phyloP scores from a whole-genome alignment of 306 rosid species.

The Castanea crenata region DNA sequence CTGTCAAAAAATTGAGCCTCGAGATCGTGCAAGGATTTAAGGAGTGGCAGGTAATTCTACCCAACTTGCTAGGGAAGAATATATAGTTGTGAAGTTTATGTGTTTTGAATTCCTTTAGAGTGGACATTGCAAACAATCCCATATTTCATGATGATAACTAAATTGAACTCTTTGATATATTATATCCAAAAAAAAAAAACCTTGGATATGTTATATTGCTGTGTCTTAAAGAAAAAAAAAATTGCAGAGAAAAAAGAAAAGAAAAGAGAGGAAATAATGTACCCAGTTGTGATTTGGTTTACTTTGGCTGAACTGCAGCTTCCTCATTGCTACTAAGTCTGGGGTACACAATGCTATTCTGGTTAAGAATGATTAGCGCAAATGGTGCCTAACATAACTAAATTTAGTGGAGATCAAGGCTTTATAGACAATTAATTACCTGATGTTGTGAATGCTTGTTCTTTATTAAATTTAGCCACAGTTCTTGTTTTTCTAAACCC shows the following conservation, averaged over 20 bases:
- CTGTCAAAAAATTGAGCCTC: conserved; percentile 77
- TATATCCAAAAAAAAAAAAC: background rate
- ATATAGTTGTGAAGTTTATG: background rate
- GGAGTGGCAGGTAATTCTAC: conserved; percentile 78
- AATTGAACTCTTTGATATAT: no score
- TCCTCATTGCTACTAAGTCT: background rate
- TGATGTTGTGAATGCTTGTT: no score
- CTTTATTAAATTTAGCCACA: no score
- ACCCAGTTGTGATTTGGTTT: background rate
- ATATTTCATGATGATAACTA: no score
- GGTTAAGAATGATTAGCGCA: background rate
- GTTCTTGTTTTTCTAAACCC: no score
- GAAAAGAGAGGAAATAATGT: background rate
- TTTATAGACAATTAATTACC: no score
- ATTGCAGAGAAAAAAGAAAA: background rate
- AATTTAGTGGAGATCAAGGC: background rate
- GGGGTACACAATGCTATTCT: background rate
- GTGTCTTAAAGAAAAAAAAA: background rate
- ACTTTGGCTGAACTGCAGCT: background rate
- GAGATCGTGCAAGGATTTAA: conserved; percentile 76
- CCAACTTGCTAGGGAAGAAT: background rate
- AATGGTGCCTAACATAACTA: no score
- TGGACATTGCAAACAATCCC: no score
- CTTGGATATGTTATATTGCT: background rate
- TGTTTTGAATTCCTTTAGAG: background rate